Evolutionary conservation across 2,329 filamentous ascomycete genomes (phyloP), one percentile per base, ranked within the genome.

Genomic region (Nectriaceae sp.): DNA sequence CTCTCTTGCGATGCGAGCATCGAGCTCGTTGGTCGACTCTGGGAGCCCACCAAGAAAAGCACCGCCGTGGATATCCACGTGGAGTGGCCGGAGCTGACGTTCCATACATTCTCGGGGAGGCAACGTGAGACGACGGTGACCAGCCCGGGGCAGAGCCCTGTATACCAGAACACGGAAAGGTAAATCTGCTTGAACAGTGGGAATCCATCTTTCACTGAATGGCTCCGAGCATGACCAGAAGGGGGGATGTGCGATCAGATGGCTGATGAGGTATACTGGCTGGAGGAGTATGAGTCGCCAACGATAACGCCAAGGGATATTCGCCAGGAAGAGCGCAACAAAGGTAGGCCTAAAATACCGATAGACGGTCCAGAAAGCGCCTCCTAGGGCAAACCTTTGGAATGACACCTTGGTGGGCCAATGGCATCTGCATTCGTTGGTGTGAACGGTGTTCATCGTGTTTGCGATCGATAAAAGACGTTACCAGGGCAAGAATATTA

Each of bases 11-110:
- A 76, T 50, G 4, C 58, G 50, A 2, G 61, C 47, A 47, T 70
- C 68, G 44, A 71, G 72, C 0, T 53, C 44, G 2, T 65, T 67
- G 20, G 67, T 59, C 5, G 65, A 59, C 40, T 77, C 75, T 2
- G 74, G 65, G 2, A 75, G 50, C 18, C 71, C 75, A 20, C 70
- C 72, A 11, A 77, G 56, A 57, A 75, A 76, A 16, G 55, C 73
- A 3, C 75, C 74, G 21, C 69, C 66, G 48, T 78, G 74, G 26
- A 74, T 65, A 44, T 75, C 66, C 37, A 77, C 59, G 49, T 76
- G 74, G 4, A 78, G 57, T 0, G 74, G 75, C 19, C 70, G 61
- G 8, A 64, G 61, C 26, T 57, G 47, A 11, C 56, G 49, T 3
- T 58, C 55, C 3, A 42, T 48, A 1, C 53, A 50, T 5, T 45